Evolutionary conservation across 129 eudicot species (phyloP).

Genomic region (Deinandra increscens): DNA sequence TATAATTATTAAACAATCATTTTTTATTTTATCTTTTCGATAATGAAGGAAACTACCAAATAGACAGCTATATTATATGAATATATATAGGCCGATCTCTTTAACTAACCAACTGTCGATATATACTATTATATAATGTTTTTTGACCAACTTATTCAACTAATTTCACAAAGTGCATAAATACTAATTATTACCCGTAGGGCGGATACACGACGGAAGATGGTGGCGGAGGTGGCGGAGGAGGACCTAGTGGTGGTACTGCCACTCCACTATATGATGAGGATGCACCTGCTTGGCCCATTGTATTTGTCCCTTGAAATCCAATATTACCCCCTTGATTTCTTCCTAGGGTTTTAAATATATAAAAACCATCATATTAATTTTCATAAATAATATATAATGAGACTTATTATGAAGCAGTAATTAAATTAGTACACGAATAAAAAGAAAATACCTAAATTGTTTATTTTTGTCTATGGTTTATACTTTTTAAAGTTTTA

Average conservation of each 20-base stretch:
- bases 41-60: no score
- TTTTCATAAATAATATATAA: neutral
- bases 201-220: constrained; percentile 81
- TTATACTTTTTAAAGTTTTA: no score
- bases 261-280: constrained; percentile 62
- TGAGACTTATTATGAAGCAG: no score
- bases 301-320: constrained; percentile 12
- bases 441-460: no score
- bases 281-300: constrained; percentile 54
- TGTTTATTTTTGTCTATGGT: no score
- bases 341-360: constrained; percentile 38
- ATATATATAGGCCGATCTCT: constrained; percentile 22
- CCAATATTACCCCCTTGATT: constrained; percentile 30
- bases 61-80: no score
- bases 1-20: no score
- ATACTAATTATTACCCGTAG: constrained; percentile 74
- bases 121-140: constrained; percentile 8
- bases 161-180: neutral
- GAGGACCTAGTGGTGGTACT: constrained; percentile 39
- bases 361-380: no score
- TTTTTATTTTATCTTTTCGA: no score
- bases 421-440: no score
- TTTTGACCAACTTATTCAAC: constrained; percentile 22
- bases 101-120: constrained; percentile 32
- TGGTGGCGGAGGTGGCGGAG: constrained; percentile 64